phyloP scores from a whole-genome alignment of 2,329 filamentous ascomycete genomes.

The Colletotrichum trifolii region DNA sequence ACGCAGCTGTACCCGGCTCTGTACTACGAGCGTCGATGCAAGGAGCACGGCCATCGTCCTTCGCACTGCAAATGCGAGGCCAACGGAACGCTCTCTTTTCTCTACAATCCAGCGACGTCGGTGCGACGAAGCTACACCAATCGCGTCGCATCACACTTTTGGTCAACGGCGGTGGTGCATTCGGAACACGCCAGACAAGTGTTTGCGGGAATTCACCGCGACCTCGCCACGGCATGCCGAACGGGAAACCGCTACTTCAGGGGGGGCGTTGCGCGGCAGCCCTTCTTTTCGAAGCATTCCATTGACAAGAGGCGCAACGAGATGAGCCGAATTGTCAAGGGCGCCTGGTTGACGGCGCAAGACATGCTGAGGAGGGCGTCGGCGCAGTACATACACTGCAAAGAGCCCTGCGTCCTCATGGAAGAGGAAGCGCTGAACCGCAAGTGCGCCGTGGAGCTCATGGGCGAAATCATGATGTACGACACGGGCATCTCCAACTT shows the following conservation, averaged over 20 bases:
- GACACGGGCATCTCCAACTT: conserved; percentile 27
- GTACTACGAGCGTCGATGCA: conserved; percentile 33
- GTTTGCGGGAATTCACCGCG: conserved; percentile 10
- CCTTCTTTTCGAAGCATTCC: conserved; percentile 19
- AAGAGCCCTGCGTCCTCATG: conserved; percentile 18
- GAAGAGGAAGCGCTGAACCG: conserved; percentile 1
- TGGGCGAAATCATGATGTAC: conserved; percentile 23
- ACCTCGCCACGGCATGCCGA: conserved; percentile 7
- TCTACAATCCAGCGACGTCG: conserved; percentile 35
- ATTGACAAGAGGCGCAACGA: conserved; percentile 11
- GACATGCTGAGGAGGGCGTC: conserved; percentile 1
- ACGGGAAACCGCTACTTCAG: conserved; percentile 20
- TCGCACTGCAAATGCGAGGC: conserved; percentile 32
- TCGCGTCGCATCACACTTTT: not conserved
- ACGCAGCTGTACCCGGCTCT: conserved; percentile 15
- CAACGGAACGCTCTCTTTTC: conserved; percentile 21
- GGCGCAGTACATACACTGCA: conserved; percentile 2
- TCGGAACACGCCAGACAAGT: not conserved
- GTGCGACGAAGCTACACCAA: conserved; percentile 25
- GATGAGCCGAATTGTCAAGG: not conserved
- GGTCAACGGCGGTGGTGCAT: conserved; percentile 2
- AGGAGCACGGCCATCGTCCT: conserved; percentile 27
- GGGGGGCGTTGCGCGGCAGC: conserved; percentile 23
- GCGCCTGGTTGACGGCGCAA: not conserved
- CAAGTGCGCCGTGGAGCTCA: conserved; percentile 15